A percentile compares a stretch with the other conserved stretches of the same genome.
Evolutionary conservation across 441 rosid species (phyloP).

Genomic region (Kokia cookei): DNA sequence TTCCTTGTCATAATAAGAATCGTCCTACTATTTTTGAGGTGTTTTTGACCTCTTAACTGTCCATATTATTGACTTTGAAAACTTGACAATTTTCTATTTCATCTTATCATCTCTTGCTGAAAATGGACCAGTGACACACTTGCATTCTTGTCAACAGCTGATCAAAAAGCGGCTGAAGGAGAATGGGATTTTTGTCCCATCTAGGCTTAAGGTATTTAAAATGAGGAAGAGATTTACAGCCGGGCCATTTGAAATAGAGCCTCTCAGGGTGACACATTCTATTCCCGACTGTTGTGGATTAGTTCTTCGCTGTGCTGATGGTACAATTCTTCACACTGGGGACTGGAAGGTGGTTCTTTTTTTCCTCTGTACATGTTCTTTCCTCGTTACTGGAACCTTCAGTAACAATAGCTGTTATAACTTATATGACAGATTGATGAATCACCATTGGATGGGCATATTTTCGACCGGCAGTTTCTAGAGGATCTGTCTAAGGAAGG

Average conservation of each 20-base stretch:
- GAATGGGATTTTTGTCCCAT: constrained; percentile 83
- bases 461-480: constrained; percentile 75
- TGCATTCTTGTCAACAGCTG: constrained; percentile 43
- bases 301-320: constrained; percentile 94
- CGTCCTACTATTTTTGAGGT: neutral
- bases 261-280: constrained; percentile 90
- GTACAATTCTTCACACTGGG: constrained; percentile 95
- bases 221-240: constrained; percentile 70
- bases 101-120: neutral
- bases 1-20: neutral
- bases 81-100: neutral
- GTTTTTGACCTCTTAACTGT: neutral
- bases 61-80: neutral
- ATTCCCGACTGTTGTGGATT: constrained; percentile 98
- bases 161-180: constrained; percentile 96
- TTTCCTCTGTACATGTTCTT: constrained; percentile 9
- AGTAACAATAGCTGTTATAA: constrained; percentile 14
- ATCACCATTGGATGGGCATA: constrained; percentile 83
- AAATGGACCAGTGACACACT: neutral
- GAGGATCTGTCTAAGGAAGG: constrained; percentile 97
- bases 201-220: constrained; percentile 74
- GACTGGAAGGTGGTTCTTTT: constrained; percentile 81
- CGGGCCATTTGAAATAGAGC: constrained; percentile 97
- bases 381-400: constrained; percentile 12
- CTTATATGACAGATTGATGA: constrained; percentile 78